Evolutionary conservation across 1,284 basidiomycete genomes (phyloP).

Genomic region (Fomitopsis pinicola): DNA sequence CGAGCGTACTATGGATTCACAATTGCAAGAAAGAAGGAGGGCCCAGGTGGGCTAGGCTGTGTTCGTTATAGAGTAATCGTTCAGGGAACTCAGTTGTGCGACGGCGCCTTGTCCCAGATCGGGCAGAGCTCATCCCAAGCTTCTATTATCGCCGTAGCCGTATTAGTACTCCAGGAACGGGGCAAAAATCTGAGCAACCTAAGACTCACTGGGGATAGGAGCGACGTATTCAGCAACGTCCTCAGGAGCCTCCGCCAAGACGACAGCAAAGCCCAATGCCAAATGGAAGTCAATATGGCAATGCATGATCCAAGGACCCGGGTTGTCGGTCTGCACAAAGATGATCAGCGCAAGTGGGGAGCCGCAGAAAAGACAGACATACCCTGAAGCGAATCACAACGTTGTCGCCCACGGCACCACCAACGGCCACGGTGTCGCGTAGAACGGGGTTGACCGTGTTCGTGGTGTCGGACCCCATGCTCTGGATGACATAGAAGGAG

Average conservation of each 20-base stretch:
- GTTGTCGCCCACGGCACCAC: slow-evolving; percentile 15
- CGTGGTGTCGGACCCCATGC: slow-evolving; percentile 21
- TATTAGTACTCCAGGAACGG: not conserved
- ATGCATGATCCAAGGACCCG: slow-evolving; percentile 22
- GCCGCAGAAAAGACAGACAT: not conserved
- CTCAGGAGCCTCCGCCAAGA: slow-evolving; percentile 16
- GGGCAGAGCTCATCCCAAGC: slow-evolving; percentile 19
- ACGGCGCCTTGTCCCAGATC: slow-evolving; percentile 7
- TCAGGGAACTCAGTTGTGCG: not conserved
- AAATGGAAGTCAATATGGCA: slow-evolving; percentile 22
- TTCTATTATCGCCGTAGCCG: slow-evolving; percentile 2
- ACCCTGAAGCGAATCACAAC: slow-evolving; percentile 27
- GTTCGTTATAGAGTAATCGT: too few species aligned
- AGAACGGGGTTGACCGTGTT: slow-evolving; percentile 37
- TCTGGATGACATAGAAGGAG: slow-evolving; percentile 24
- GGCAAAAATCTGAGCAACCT: not conserved
- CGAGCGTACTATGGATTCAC: too few species aligned
- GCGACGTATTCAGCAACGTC: slow-evolving; percentile 7
- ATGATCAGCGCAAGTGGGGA: not conserved
- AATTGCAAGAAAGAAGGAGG: not conserved
- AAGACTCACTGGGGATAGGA: slow-evolving; percentile 11
- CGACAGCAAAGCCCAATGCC: slow-evolving; percentile 16
- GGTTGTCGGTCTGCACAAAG: slow-evolving; percentile 18
- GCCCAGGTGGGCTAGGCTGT: not conserved
- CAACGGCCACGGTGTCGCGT: slow-evolving; percentile 25